Conservation (phyloP, 2,329 filamentous ascomycete genomes). For the Xylaria sp. region DNA sequence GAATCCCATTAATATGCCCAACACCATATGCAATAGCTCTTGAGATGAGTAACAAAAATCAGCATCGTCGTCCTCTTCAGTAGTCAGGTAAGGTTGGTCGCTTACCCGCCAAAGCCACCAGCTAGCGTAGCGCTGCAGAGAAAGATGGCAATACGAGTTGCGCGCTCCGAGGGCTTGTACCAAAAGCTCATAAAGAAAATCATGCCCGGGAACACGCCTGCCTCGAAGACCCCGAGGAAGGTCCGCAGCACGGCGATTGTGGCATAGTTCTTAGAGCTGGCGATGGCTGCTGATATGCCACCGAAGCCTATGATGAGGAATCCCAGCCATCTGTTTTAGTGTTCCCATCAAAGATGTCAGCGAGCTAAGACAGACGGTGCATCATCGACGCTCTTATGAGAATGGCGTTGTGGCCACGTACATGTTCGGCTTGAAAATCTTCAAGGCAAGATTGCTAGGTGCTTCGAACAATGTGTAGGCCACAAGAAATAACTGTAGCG, state of each 20-base stretch:
- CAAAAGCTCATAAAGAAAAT: not conserved
- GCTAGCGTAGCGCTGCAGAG: not conserved
- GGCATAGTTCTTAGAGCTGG: not conserved
- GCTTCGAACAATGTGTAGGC: not conserved
- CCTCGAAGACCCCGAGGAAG: not conserved
- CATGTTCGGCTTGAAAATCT: not conserved
- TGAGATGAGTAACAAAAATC: not conserved
- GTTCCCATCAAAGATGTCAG: not conserved
- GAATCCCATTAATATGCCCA: not conserved
- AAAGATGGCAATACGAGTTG: not conserved
- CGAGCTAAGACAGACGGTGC: too few species aligned
- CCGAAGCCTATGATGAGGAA: not conserved
- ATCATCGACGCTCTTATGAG: too few species aligned
- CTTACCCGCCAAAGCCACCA: not conserved
- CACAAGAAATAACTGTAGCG: not conserved
- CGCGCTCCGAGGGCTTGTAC: not conserved
- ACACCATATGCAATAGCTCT: not conserved
- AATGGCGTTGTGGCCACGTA: not conserved
- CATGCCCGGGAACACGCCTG: not conserved
- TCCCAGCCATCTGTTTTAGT: not conserved
- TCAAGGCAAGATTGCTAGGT: not conserved
- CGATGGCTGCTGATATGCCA: not conserved
- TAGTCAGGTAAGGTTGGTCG: not conserved
- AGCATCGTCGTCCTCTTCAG: not conserved
- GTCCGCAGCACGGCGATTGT: not conserved